Evolutionary conservation across 495 filamentous ascomycete species (phyloP).

Genomic region (Daldinia grandis): DNA sequence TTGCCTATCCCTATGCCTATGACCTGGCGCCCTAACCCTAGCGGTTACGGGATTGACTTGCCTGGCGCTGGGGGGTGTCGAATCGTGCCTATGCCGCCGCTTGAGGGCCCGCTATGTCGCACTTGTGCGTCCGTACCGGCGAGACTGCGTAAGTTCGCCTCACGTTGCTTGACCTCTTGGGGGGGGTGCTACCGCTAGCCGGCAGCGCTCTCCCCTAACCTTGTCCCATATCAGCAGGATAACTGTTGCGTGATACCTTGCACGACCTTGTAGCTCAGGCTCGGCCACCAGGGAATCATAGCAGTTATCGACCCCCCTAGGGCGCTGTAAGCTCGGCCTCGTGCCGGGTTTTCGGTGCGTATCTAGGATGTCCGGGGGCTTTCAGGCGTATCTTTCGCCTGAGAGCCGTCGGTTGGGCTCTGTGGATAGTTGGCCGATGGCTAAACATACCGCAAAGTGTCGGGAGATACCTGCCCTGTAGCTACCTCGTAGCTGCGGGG

Average conservation of each 20-base stretch:
- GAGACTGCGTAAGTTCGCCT: background rate
- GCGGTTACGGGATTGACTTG: no score
- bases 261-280: slow-evolving; percentile 10
- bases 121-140: no score
- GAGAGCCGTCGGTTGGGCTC: slow-evolving; percentile 38
- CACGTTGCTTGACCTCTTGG: background rate
- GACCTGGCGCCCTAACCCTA: no score
- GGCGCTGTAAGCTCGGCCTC: background rate
- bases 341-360: background rate
- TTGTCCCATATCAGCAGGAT: slow-evolving; percentile 12
- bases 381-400: slow-evolving; percentile 37
- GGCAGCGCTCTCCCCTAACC: background rate
- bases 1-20: no score
- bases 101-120: no score
- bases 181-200: background rate
- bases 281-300: slow-evolving; percentile 12
- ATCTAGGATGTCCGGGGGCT: slow-evolving; percentile 26
- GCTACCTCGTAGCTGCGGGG: background rate
- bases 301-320: slow-evolving; percentile 23
- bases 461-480: background rate
- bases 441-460: slow-evolving; percentile 1
- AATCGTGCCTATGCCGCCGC: no score
- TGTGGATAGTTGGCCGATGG: slow-evolving; percentile 7
- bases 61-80: no score
- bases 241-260: slow-evolving; percentile 19